Base-by-base conservation (phyloP, 1,284 basidiomycete species). In the Marasmius tenuissimus region DNA sequence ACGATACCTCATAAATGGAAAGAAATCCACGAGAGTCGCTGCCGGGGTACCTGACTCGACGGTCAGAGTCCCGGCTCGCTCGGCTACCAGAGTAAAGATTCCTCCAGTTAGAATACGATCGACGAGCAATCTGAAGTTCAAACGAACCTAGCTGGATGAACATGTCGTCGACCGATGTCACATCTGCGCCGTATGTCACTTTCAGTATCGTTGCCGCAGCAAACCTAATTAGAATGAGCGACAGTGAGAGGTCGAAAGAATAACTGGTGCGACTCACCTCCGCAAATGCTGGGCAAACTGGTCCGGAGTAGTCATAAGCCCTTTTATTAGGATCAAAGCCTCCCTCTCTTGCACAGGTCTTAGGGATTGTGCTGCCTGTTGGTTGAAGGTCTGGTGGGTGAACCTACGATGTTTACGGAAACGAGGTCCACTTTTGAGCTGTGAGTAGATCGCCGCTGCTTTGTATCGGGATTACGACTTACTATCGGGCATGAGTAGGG, bases 11-110 rank as follows among this genome's bases (percentile, higher is more conserved):
- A 84, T 69, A 38, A 76, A 63, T 35, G 84, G 84, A 67, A 86
- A 82, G 67, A 83, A 85, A 70, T 86, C 84, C 4, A 85, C 83
- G 56, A 85, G 72, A 62, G 79, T 81, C 14, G 81, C 80, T 39
- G 81, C 82, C n/a, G 83, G 78, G 14, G 78, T 79, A 10, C 82
- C 83, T 35, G 79, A 74, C 62, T 77, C 75, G n/a, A 82, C 75
- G 4, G 83, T 84, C 53, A 81, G 75, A 10, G 73, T 78, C 12
- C 75, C 78, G 8, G 82, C 81, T 39, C 77, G 74, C 61, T 84
- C 82, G 55, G 79, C 83, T 76, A 60, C 49, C 61, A 37, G 39
- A 37, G 63, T 50, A 65, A 67, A 54, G 70, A 66, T 72, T 55
- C 64, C 57, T 60, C 70, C 70, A 55, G 71, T 67, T 12, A 72